A percentile compares a stretch with the other conserved stretches of the same genome.
Conservation (phyloP, 2,329 filamentous ascomycete genomes). For the Achaetomium macrosporum region DNA sequence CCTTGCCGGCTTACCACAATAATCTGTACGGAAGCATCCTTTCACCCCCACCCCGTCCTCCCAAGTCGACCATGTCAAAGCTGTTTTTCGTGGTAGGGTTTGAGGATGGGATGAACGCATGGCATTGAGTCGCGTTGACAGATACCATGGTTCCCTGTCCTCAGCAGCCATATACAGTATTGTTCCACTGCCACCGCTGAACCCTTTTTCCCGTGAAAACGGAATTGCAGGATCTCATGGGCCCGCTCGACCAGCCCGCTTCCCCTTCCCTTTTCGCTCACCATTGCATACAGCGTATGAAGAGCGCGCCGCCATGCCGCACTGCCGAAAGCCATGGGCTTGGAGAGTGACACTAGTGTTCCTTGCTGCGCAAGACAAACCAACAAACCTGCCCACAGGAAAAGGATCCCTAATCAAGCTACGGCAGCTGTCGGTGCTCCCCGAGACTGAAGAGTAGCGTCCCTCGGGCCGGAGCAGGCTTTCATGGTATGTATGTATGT, state of each 20-base stretch:
- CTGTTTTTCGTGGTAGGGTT: constrained; percentile 11
- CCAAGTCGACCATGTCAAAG: neutral
- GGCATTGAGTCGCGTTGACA: neutral
- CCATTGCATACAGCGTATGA: constrained; percentile 16
- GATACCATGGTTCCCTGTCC: neutral
- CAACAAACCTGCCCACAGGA: constrained; percentile 12
- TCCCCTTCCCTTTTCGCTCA: constrained; percentile 18
- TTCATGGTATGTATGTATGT: constrained; percentile 1
- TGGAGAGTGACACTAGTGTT: constrained; percentile 7
- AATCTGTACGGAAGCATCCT: neutral
- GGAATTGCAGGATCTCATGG: constrained; percentile 14
- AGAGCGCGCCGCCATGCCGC: constrained; percentile 25
- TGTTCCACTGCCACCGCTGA: neutral
- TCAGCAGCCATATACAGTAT: neutral
- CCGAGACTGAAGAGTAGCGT: constrained; percentile 16
- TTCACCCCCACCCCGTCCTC: neutral
- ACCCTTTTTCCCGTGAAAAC: neutral
- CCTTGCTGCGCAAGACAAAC: constrained; percentile 8
- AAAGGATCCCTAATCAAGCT: neutral
- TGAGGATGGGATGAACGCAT: constrained; percentile 13
- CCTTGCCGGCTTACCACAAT: constrained; percentile 13
- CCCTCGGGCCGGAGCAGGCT: constrained; percentile 20
- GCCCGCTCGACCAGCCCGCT: constrained; percentile 14
- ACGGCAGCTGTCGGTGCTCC: constrained; percentile 20
- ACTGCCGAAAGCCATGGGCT: constrained; percentile 25